Conservation (phyloP, 805 yeast genomes). For the Schizosaccharomyces osmophilus region DNA sequence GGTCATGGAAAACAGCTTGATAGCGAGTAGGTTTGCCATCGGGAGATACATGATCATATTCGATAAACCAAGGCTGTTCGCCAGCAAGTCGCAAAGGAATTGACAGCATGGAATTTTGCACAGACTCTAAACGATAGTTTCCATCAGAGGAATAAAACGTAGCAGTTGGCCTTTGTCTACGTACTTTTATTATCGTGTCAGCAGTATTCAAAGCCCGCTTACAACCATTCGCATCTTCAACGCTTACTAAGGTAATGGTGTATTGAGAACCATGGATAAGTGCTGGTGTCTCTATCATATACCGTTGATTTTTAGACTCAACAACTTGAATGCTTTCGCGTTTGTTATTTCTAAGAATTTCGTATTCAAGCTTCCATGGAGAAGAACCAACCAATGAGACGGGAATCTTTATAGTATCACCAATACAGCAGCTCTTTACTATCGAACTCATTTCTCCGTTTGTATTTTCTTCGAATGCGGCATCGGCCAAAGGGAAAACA, state of each 20-base stretch:
- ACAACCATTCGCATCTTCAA: constrained; percentile 59
- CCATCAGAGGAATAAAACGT: constrained; percentile 22
- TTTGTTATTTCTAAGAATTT: constrained; percentile 31
- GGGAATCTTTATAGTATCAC: constrained; percentile 24
- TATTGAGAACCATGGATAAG: constrained; percentile 51
- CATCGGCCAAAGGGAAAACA: constrained; percentile 18
- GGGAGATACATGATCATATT: constrained; percentile 7
- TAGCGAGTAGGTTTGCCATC: not conserved
- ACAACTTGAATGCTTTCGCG: constrained; percentile 21
- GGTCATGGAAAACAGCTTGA: constrained; percentile 1
- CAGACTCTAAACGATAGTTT: constrained; percentile 10
- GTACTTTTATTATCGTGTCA: constrained; percentile 42
- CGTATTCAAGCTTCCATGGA: constrained; percentile 53
- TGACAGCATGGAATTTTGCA: constrained; percentile 31
- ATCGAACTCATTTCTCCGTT: not conserved
- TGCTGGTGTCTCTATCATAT: constrained; percentile 27
- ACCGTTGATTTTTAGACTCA: constrained; percentile 17
- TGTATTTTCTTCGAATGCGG: constrained; percentile 12
- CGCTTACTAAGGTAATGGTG: constrained; percentile 33
- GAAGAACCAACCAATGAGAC: constrained; percentile 50
- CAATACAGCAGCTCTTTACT: constrained; percentile 15
- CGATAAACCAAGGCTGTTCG: constrained; percentile 25
- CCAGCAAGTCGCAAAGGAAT: constrained; percentile 42
- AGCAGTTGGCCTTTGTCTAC: constrained; percentile 42
- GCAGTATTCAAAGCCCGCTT: constrained; percentile 39